Percentiles rank a stretch among this genome's conserved stretches.
Conservation (phyloP, 345 rosid genomes). For the Erysimum cheiranthoides region DNA sequence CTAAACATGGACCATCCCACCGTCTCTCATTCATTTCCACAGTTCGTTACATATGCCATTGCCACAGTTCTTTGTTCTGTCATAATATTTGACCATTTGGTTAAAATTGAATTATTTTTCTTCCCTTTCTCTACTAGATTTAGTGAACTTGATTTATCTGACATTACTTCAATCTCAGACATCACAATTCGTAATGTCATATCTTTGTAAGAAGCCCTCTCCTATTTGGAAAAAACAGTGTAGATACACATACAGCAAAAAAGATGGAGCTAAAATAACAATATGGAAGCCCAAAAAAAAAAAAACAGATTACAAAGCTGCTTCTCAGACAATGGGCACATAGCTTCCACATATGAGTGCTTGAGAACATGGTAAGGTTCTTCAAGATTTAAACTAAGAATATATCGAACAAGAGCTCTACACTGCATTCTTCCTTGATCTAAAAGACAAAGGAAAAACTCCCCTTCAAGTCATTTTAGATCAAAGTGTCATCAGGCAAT, state of each 20-base stretch:
- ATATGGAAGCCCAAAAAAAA: background rate
- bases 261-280: background rate
- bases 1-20: background rate
- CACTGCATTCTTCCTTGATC: conserved; percentile 22
- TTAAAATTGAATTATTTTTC: background rate
- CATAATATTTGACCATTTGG: background rate
- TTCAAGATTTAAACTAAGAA: conserved; percentile 33
- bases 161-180: background rate
- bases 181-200: background rate
- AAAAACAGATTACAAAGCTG: background rate
- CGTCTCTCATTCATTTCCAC: background rate
- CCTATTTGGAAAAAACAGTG: background rate
- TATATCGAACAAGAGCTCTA: background rate
- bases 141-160: background rate
- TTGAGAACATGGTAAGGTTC: conserved; percentile 6
- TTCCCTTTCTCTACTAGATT: background rate
- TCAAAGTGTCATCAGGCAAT: conserved; percentile 28
- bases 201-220: background rate
- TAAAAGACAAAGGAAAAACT: conserved; percentile 21
- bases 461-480: conserved; percentile 32
- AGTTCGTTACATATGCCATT: background rate
- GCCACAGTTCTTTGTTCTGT: background rate
- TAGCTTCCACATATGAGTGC: conserved; percentile 30
- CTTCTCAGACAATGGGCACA: conserved; percentile 42
- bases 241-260: background rate